A percentile compares a stretch with the other conserved stretches of the same genome.
Conservation (phyloP, 345 rosid genomes). For the Durio zibethinus region DNA sequence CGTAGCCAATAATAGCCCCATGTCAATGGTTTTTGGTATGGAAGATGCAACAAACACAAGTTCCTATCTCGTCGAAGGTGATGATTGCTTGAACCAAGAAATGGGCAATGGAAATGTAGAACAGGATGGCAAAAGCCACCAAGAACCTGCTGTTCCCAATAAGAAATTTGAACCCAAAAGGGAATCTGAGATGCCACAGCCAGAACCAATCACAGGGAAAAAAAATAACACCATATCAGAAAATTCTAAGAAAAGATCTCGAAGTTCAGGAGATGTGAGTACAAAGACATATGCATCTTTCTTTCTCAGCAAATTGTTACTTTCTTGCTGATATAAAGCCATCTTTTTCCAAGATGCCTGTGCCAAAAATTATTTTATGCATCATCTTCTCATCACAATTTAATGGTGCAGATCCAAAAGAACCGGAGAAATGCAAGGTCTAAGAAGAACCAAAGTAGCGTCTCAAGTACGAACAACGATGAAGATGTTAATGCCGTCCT, state of each 20-base stretch:
- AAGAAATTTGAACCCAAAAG: constrained; percentile 20
- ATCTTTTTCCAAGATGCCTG: background rate
- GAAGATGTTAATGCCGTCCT: constrained; percentile 34
- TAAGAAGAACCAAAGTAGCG: constrained; percentile 36
- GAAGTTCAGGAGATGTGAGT: constrained; percentile 49
- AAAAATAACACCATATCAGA: constrained; percentile 28
- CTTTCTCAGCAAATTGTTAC: background rate
- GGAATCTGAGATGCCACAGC: constrained; percentile 25
- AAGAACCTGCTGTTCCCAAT: constrained; percentile 25
- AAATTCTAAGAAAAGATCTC: constrained; percentile 57
- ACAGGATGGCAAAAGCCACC: constrained; percentile 24
- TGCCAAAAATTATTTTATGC: background rate
- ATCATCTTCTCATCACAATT: constrained; percentile 9
- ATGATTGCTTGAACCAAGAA: constrained; percentile 31
- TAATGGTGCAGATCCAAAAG: constrained; percentile 35
- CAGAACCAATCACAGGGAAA: constrained; percentile 31
- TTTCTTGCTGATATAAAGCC: background rate
- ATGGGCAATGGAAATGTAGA: constrained; percentile 35
- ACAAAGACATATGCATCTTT: background rate
- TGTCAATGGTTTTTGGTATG: constrained; percentile 36
- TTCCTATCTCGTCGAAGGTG: constrained; percentile 41
- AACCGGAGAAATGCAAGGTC: constrained; percentile 38
- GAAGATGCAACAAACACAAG: constrained; percentile 39
- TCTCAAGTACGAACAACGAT: constrained; percentile 23
- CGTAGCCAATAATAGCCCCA: constrained; percentile 24